These are phyloP conservation scores for Microbotryum scabiosae DNA, from an alignment of 1,284 basidiomycete genomes.

Conservation along the genomic window DNA sequence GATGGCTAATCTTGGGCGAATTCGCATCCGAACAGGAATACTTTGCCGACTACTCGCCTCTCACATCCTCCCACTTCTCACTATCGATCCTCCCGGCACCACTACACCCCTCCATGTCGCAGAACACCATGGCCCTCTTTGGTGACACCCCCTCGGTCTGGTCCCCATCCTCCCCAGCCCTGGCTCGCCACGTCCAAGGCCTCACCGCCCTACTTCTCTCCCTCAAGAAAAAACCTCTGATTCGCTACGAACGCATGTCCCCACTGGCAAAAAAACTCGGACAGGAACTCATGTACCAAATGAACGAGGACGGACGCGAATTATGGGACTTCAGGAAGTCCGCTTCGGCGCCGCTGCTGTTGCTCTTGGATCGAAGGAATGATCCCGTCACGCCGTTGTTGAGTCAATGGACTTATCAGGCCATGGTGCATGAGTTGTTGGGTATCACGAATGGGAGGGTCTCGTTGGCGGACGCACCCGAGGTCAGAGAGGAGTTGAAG, in stretches of 20 bases:
- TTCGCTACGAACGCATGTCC: slow-evolving; percentile 92
- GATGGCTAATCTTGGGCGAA: background rate
- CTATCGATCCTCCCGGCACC: slow-evolving; percentile 47
- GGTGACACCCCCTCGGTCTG: slow-evolving; percentile 31
- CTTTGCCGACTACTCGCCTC: slow-evolving; percentile 86
- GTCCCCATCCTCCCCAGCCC: slow-evolving; percentile 55
- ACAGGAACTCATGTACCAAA: slow-evolving; percentile 56
- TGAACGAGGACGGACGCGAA: slow-evolving; percentile 41
- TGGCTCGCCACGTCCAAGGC: slow-evolving; percentile 70
- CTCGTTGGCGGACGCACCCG: slow-evolving; percentile 72
- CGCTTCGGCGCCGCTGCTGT: slow-evolving; percentile 47
- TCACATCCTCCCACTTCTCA: slow-evolving; percentile 80
- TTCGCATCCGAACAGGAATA: slow-evolving; percentile 57
- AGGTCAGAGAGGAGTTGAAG: slow-evolving; percentile 74
- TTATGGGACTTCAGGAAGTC: slow-evolving; percentile 49
- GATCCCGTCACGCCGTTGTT: slow-evolving; percentile 97
- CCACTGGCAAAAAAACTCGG: slow-evolving; percentile 83
- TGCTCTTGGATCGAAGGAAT: slow-evolving; percentile 73
- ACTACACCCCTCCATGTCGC: slow-evolving; percentile 46
- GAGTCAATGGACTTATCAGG: slow-evolving; percentile 98
- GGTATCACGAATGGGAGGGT: slow-evolving; percentile 93
- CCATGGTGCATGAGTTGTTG: slow-evolving; percentile 96
- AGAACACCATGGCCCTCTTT: slow-evolving; percentile 29
- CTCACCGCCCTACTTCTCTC: slow-evolving; percentile 83
- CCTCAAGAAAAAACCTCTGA: slow-evolving; percentile 80